A percentile compares a stretch with the other conserved stretches of the same genome.
phyloP scores from a whole-genome alignment of 2,329 filamentous ascomycete genomes.

The Fusarium sterilihyphosum region DNA sequence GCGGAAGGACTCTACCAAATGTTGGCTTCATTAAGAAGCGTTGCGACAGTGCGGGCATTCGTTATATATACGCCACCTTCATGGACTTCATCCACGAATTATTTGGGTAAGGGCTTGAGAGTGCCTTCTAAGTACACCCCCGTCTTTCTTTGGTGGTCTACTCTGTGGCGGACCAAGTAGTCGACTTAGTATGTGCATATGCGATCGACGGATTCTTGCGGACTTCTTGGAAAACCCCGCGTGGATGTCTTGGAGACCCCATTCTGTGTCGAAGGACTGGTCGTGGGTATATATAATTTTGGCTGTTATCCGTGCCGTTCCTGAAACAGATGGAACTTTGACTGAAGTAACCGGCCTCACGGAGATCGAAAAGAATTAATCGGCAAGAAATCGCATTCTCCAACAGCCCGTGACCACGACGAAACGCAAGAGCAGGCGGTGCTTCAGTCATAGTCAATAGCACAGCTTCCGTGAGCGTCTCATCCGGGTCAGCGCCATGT shows the following conservation, averaged over 20 bases:
- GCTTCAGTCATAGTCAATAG: rapidly evolving
- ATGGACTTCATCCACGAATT: not conserved
- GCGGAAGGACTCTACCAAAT: not conserved
- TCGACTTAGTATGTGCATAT: not conserved
- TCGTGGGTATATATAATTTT: not conserved
- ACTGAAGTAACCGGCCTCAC: rapidly evolving
- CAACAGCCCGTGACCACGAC: rapidly evolving
- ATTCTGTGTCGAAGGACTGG: not conserved
- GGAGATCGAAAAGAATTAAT: rapidly evolving
- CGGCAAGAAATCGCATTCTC: too few species aligned
- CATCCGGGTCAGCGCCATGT: not conserved
- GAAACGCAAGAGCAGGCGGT: not conserved
- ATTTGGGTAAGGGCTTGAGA: not conserved
- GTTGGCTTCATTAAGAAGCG: not conserved
- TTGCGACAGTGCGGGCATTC: not conserved
- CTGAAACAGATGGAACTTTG: not conserved
- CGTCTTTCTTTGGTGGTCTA: not conserved
- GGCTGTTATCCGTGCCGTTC: not conserved
- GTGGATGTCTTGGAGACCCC: too few species aligned
- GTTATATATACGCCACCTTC: not conserved
- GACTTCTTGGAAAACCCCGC: too few species aligned
- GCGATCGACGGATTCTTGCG: too few species aligned
- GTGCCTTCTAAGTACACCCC: too few species aligned
- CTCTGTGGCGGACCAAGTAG: not conserved
- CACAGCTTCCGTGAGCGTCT: not conserved